phyloP scores from a whole-genome alignment of 345 rosid genomes.

The Lumnitzera racemosa region DNA sequence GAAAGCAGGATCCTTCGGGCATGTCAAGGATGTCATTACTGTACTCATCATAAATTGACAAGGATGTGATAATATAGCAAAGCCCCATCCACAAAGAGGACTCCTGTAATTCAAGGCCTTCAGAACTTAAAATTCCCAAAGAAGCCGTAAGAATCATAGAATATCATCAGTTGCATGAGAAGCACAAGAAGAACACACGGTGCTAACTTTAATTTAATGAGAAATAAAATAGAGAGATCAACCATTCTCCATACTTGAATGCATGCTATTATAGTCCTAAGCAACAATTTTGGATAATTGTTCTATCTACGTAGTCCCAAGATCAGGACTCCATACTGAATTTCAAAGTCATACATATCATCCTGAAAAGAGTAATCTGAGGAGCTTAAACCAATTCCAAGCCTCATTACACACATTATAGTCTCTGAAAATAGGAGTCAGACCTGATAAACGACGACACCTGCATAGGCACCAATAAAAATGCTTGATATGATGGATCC shows the following conservation, averaged over 20 bases:
- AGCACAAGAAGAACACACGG: too few relatives aligned
- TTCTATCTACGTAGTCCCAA: too few relatives aligned
- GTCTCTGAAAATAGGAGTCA: not conserved
- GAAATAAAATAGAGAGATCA: too few relatives aligned
- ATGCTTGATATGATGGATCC: slow-evolving; percentile 66
- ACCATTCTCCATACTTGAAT: too few relatives aligned
- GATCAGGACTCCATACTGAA: too few relatives aligned
- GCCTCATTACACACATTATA: not conserved
- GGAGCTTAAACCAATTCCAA: too few relatives aligned
- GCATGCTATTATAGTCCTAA: too few relatives aligned
- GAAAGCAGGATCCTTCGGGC: slow-evolving; percentile 92
- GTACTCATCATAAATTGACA: slow-evolving; percentile 87
- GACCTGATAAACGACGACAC: slow-evolving; percentile 74
- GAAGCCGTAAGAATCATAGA: not conserved
- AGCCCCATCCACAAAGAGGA: slow-evolving; percentile 88
- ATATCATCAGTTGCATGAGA: too few relatives aligned
- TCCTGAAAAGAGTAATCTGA: too few relatives aligned
- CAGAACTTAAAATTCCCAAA: not conserved
- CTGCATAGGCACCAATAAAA: slow-evolving; percentile 89
- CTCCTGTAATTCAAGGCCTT: slow-evolving; percentile 39
- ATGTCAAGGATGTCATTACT: slow-evolving; percentile 83
- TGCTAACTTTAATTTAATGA: too few relatives aligned
- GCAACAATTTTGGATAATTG: too few relatives aligned
- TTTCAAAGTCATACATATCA: too few relatives aligned
- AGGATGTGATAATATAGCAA: slow-evolving; percentile 64